phyloP scores from a whole-genome alignment of 441 rosid species.

The Jatropha multifida region DNA sequence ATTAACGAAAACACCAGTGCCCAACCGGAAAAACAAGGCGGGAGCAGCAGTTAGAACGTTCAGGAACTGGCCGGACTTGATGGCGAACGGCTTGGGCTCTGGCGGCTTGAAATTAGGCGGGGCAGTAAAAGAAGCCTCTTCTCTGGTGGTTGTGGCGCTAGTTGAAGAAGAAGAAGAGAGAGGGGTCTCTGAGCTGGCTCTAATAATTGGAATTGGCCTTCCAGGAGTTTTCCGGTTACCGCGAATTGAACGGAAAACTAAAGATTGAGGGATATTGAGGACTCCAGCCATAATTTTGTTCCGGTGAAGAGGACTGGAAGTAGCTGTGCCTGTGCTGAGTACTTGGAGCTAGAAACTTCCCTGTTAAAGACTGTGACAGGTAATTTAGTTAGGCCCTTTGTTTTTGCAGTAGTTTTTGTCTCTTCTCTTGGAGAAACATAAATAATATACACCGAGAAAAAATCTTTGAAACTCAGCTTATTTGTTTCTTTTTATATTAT shows the following conservation, averaged over 20 bases:
- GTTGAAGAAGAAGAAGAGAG: constrained; percentile 37
- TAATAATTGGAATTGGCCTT: constrained; percentile 34
- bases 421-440: neutral
- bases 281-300: constrained; percentile 57
- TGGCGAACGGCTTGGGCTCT: constrained; percentile 59
- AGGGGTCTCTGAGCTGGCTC: constrained; percentile 49
- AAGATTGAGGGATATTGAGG: constrained; percentile 39
- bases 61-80: constrained; percentile 54
- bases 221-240: constrained; percentile 27
- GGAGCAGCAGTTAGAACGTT: constrained; percentile 74
- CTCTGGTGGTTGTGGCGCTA: constrained; percentile 27
- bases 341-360: neutral
- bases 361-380: constrained; percentile 8
- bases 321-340: neutral
- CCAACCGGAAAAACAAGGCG: constrained; percentile 66
- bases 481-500: no score
- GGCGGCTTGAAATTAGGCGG: constrained; percentile 82
- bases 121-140: constrained; percentile 42
- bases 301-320: constrained; percentile 1
- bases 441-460: no score
- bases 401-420: neutral
- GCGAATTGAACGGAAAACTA: constrained; percentile 30
- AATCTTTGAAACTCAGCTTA: no score
- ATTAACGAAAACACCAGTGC: constrained; percentile 75
- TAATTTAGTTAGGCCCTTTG: constrained; percentile 17